Percentiles rank a stretch among this genome's conserved stretches.
phyloP scores from a whole-genome alignment of 768 basidiomycete species.

The Gymnopilus junonius region DNA sequence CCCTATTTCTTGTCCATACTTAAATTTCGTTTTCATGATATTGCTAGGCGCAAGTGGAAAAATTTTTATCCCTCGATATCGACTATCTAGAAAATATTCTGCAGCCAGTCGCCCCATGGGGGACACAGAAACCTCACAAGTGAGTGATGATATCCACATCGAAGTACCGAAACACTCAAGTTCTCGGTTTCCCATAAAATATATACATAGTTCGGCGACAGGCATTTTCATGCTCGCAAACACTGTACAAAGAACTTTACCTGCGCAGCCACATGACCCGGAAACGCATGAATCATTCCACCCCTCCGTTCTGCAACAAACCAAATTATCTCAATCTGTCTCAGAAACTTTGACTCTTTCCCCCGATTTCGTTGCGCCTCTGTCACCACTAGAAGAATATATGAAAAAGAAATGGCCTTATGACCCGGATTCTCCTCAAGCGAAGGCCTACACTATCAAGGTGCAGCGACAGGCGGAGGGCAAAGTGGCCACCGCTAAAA shows the following conservation, averaged over 20 bases:
- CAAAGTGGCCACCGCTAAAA: background rate
- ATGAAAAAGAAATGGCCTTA: conserved; percentile 53
- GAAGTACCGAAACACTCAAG: background rate
- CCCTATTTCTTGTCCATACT: background rate
- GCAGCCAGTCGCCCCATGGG: conserved; percentile 62
- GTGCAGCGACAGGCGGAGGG: conserved; percentile 12
- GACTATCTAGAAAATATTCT: conserved; percentile 54
- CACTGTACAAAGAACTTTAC: conserved; percentile 50
- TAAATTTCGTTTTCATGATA: background rate
- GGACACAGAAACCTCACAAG: conserved; percentile 61
- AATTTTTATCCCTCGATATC: conserved; percentile 60
- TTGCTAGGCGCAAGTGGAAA: conserved; percentile 56
- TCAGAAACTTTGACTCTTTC: conserved; percentile 39
- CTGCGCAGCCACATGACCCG: conserved; percentile 41
- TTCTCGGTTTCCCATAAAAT: background rate
- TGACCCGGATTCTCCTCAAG: conserved; percentile 28
- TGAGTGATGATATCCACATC: conserved; percentile 29
- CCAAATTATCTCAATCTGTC: conserved; percentile 36
- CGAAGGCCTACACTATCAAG: conserved; percentile 20
- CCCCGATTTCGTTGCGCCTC: conserved; percentile 45
- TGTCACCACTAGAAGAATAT: conserved; percentile 57
- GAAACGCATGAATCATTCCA: conserved; percentile 66
- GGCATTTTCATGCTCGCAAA: conserved; percentile 59
- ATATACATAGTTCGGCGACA: conserved; percentile 44
- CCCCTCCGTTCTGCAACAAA: conserved; percentile 58